A percentile compares a stretch with the other conserved stretches of the same genome.
These are phyloP conservation scores for Ormosia emarginata DNA, from an alignment of 306 rosid genomes.

Conservation along the genomic window DNA sequence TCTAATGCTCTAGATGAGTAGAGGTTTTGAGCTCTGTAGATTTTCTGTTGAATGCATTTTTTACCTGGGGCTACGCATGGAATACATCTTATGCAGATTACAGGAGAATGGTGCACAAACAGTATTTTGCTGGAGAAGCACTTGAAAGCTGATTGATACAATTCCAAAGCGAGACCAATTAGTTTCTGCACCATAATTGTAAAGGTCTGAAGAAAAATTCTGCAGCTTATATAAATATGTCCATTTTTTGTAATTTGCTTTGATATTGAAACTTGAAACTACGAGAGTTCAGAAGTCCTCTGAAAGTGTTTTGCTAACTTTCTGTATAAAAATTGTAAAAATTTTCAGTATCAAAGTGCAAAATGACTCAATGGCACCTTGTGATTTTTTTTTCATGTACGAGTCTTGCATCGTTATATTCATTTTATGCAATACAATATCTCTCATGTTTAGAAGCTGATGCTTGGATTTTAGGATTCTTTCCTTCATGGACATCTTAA, in stretches of 20 bases:
- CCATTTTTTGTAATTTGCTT: slow-evolving; percentile 9
- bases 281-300: background rate
- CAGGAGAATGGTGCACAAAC: slow-evolving; percentile 83
- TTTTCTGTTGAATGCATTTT: background rate
- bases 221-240: slow-evolving; percentile 12
- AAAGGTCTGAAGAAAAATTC: slow-evolving; percentile 27
- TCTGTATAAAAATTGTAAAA: slow-evolving; percentile 24
- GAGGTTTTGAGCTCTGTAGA: background rate
- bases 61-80: background rate
- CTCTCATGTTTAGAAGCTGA: background rate
- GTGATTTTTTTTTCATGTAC: background rate
- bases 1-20: background rate
- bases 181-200: slow-evolving; percentile 18
- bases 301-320: slow-evolving; percentile 12
- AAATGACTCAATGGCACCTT: background rate
- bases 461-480: background rate
- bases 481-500: background rate
- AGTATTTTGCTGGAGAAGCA: slow-evolving; percentile 72
- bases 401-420: background rate
- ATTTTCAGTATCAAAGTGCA: background rate
- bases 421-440: background rate
- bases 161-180: slow-evolving; percentile 5
- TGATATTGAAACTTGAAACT: slow-evolving; percentile 27
- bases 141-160: slow-evolving; percentile 56
- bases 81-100: slow-evolving; percentile 50